These are phyloP conservation scores for Pezicula carpinea DNA, from an alignment of 2,329 filamentous ascomycete species.

Conservation along the genomic window DNA sequence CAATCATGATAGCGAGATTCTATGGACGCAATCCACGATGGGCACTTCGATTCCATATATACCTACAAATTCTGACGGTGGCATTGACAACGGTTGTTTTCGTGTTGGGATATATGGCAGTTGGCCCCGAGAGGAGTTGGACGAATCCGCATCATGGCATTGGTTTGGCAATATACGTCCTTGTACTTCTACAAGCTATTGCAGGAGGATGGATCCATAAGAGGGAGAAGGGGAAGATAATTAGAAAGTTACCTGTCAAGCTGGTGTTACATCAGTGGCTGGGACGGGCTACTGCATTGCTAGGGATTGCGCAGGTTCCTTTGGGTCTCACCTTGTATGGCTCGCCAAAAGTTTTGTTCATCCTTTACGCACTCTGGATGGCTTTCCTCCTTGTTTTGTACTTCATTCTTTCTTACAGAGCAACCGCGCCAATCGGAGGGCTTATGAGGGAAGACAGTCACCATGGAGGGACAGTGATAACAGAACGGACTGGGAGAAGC, in stretches of 20 bases:
- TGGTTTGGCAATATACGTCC: constrained; percentile 70
- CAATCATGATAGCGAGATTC: constrained; percentile 72
- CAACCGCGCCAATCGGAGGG: constrained; percentile 43
- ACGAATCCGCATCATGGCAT: constrained; percentile 85
- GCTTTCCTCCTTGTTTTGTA: constrained; percentile 68
- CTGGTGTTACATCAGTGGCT: constrained; percentile 74
- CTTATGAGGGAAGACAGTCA: constrained; percentile 30
- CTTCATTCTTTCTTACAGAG: constrained; percentile 72
- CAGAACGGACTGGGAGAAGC: constrained; percentile 32
- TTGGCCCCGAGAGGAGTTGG: constrained; percentile 65
- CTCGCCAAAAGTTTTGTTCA: constrained; percentile 78
- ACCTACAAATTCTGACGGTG: constrained; percentile 66
- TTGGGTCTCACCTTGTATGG: constrained; percentile 89
- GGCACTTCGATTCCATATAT: constrained; percentile 67
- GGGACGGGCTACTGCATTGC: constrained; percentile 69
- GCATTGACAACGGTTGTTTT: constrained; percentile 67
- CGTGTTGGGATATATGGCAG: constrained; percentile 72
- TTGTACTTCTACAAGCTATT: constrained; percentile 67
- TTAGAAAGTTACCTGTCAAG: constrained; percentile 32
- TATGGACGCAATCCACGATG: constrained; percentile 56
- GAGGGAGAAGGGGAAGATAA: constrained; percentile 36
- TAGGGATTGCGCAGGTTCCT: constrained; percentile 83
- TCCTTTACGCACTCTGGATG: constrained; percentile 79
- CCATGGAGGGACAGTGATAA: constrained; percentile 42
- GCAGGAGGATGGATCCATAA: constrained; percentile 58